Base-by-base conservation (phyloP, 2,329 filamentous ascomycete genomes). In the Penicillium capsulatum region DNA sequence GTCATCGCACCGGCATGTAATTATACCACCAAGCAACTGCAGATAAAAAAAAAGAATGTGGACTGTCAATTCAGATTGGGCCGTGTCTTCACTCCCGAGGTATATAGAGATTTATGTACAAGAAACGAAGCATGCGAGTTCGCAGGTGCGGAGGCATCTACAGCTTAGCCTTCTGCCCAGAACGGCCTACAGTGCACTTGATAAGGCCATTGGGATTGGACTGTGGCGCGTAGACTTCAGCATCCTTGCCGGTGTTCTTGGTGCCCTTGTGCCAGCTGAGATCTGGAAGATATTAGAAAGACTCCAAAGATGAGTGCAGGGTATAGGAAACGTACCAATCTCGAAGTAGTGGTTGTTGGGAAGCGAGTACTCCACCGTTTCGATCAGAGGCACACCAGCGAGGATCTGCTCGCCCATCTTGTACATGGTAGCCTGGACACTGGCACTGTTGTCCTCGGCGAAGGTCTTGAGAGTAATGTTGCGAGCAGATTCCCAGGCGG, bases 291-390 rank as follows among this genome's bases (percentile, higher is more conserved):
- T 11, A 30, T 39, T 29, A 47, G 44, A 35, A 35, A 46, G 3
- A 17, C n/a, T 20, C 16, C 41, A 73, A 27, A n/a, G n/a, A n/a
- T n/a, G n/a, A n/a, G n/a, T n/a, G n/a, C n/a, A n/a, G n/a, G n/a
- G n/a, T n/a, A n/a, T n/a, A n/a, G n/a, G n/a, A n/a, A 43, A 61
- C 65, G 34, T 58, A 67, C 66, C 85, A 66, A 97, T 83, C 69
- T 97, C 91, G 61, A 97, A 97, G 72, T 96, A 97, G 70, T 98
- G 92, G 74, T 96, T 97, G 75, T 98, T 98, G 8, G 92, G 92
- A 58, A 98, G 75, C 7, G 83, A 75, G 64, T 96, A 97, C 55
- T 84, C 79, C 29, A 92, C 86, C 15, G 76, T 74, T 31, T 83
- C 78, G 15, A 89, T 77, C 48, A 82, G 73, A 10, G 88, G 84